Conservation (phyloP, 495 filamentous ascomycete species). For the Penicillium maclennaniae region DNA sequence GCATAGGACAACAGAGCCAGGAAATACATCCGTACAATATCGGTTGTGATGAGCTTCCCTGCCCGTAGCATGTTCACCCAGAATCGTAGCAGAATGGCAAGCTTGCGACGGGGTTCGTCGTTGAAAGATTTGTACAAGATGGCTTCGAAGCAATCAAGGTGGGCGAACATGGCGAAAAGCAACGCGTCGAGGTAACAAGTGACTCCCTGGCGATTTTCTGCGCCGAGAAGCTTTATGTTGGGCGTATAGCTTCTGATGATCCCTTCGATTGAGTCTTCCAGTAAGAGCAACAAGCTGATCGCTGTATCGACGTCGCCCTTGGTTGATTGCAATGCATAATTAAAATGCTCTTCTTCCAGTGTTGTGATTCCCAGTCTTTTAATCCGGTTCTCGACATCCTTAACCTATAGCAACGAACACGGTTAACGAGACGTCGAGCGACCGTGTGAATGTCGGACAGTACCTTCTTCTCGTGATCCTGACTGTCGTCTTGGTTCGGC, state of each 20-base stretch:
- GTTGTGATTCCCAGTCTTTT: slow-evolving; percentile 32
- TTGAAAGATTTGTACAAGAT: slow-evolving; percentile 70
- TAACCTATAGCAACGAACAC: slow-evolving; percentile 25
- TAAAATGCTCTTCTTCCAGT: slow-evolving; percentile 52
- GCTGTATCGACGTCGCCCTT: slow-evolving; percentile 70
- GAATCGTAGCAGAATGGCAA: slow-evolving; percentile 71
- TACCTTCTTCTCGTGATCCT: slow-evolving; percentile 43
- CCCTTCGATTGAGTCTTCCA: slow-evolving; percentile 77
- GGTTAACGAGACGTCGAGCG: slow-evolving; percentile 7
- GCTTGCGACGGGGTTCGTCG: slow-evolving; percentile 63
- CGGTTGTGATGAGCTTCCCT: slow-evolving; percentile 78
- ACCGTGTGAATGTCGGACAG: background rate
- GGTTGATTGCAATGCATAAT: slow-evolving; percentile 62
- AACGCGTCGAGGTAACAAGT: slow-evolving; percentile 91
- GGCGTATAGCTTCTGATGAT: slow-evolving; percentile 71
- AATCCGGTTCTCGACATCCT: slow-evolving; percentile 32
- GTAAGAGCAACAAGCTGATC: slow-evolving; percentile 66
- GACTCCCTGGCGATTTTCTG: slow-evolving; percentile 77
- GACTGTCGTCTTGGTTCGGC: slow-evolving; percentile 11
- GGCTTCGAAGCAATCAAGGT: slow-evolving; percentile 83
- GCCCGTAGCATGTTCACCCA: slow-evolving; percentile 91
- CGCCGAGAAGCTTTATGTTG: slow-evolving; percentile 69
- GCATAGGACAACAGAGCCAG: background rate
- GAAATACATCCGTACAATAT: slow-evolving; percentile 60
- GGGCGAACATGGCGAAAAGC: slow-evolving; percentile 96